Percentiles rank a stretch among this genome's conserved stretches.
These are phyloP conservation scores for Phytophthora europaea DNA, from an alignment of 352 stramenopile genomes.

Conservation along the genomic window DNA sequence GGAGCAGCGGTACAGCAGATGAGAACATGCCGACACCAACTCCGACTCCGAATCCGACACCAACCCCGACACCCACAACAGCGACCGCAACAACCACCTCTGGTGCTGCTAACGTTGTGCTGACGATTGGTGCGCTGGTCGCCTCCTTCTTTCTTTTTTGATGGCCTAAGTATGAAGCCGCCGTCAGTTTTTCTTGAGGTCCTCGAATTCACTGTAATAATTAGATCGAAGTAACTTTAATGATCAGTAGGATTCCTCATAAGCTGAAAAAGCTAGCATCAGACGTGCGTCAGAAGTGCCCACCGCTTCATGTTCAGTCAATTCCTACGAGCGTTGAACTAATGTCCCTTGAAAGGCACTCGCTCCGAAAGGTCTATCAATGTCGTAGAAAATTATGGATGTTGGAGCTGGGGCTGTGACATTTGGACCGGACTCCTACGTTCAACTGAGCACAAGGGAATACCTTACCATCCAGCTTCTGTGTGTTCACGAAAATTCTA, in stretches of 20 bases:
- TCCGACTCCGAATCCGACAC: background rate
- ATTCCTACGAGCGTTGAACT: too few species aligned
- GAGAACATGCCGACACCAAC: background rate
- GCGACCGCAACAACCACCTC: constrained; percentile 4
- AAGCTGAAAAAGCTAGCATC: background rate
- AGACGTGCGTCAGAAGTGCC: too few species aligned
- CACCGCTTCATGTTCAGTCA: too few species aligned
- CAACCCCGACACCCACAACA: background rate
- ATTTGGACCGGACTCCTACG: too few species aligned
- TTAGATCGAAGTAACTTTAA: background rate
- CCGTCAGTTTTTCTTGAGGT: background rate
- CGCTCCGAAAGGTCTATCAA: too few species aligned
- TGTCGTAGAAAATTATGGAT: too few species aligned
- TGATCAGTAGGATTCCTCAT: background rate
- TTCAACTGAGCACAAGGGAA: too few species aligned
- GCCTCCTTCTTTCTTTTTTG: constrained; percentile 26
- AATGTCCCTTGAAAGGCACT: too few species aligned
- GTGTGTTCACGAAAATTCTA: too few species aligned
- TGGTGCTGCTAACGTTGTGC: constrained; percentile 4
- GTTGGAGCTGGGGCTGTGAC: too few species aligned
- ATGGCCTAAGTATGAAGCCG: constrained; percentile 15
- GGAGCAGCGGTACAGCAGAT: constrained; percentile 17
- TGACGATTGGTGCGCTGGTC: constrained; percentile 16
- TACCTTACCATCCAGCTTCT: too few species aligned
- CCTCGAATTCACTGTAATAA: background rate